Evolutionary conservation across 805 yeast genomes (phyloP).

Genomic region (Limtongia smithiae): DNA sequence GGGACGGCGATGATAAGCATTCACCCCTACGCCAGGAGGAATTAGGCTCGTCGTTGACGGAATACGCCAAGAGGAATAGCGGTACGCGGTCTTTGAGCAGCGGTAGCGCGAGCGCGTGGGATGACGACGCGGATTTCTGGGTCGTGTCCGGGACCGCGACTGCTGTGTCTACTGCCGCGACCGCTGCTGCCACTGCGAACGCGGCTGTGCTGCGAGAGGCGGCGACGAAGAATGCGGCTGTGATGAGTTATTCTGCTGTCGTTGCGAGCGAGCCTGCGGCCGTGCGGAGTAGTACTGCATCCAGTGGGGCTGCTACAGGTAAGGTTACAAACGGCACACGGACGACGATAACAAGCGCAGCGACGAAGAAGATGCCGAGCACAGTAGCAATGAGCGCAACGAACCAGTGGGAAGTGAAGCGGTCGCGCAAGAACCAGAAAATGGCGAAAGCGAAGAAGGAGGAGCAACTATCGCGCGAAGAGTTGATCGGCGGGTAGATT

Average conservation of each 20-base stretch:
- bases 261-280: neutral
- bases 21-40: too few relatives aligned
- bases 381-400: too few relatives aligned
- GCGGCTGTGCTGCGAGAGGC: neutral
- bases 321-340: too few relatives aligned
- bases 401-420: too few relatives aligned
- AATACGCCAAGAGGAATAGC: too few relatives aligned
- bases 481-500: too few relatives aligned
- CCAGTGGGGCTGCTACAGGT: neutral
- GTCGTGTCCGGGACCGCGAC: slow-evolving; percentile 7
- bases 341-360: slow-evolving; percentile 9
- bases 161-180: neutral
- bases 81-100: too few relatives aligned
- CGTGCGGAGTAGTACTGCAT: neutral
- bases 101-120: neutral
- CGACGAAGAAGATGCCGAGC: slow-evolving; percentile 22
- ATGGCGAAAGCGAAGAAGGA: slow-evolving; percentile 10
- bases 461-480: too few relatives aligned
- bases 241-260: neutral
- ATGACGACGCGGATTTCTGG: slow-evolving; percentile 16
- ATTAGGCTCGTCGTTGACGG: too few relatives aligned
- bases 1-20: neutral
- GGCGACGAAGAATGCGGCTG: neutral
- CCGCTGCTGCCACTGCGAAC: neutral
- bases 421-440: slow-evolving; percentile 12